Conservation (phyloP, 768 basidiomycete genomes). For the Boletus rex-veris region DNA sequence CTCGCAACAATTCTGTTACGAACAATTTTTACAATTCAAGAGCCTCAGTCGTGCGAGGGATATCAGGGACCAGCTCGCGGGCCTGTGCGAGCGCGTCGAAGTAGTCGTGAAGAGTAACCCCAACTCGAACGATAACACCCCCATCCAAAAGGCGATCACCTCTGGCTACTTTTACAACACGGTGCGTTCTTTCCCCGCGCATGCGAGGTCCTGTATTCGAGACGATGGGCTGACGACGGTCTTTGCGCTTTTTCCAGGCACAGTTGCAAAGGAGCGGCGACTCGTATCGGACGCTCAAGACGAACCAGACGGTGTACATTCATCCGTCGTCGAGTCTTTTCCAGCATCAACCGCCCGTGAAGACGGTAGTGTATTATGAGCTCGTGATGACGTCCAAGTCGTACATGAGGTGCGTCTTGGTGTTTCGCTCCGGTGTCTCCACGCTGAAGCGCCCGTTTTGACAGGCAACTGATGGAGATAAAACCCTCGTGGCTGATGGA, state of each 20-base stretch:
- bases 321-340: slow-evolving; percentile 95
- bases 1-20: slow-evolving; percentile 95
- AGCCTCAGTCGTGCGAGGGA: slow-evolving; percentile 91
- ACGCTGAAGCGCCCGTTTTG: neutral
- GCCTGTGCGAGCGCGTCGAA: slow-evolving; percentile 95
- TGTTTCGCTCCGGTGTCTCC: neutral
- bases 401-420: slow-evolving; percentile 67
- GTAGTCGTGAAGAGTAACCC: slow-evolving; percentile 84
- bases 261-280: slow-evolving; percentile 94
- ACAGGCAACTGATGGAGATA: slow-evolving; percentile 95
- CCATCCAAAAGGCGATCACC: slow-evolving; percentile 93
- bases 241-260: slow-evolving; percentile 46
- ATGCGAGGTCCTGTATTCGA: neutral
- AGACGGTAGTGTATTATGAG: slow-evolving; percentile 91
- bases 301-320: slow-evolving; percentile 92
- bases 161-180: slow-evolving; percentile 97
- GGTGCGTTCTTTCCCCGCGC: slow-evolving; percentile 40
- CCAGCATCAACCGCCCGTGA: slow-evolving; percentile 92
- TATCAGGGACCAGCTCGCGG: slow-evolving; percentile 93
- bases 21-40: slow-evolving; percentile 94
- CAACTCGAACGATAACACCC: slow-evolving; percentile 88
- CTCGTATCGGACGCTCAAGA: slow-evolving; percentile 95
- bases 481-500: slow-evolving; percentile 93
- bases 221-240: neutral
- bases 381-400: slow-evolving; percentile 97